These are phyloP conservation scores for Yamadazyma ubonensis DNA, from an alignment of 805 yeast species.

Conservation along the genomic window DNA sequence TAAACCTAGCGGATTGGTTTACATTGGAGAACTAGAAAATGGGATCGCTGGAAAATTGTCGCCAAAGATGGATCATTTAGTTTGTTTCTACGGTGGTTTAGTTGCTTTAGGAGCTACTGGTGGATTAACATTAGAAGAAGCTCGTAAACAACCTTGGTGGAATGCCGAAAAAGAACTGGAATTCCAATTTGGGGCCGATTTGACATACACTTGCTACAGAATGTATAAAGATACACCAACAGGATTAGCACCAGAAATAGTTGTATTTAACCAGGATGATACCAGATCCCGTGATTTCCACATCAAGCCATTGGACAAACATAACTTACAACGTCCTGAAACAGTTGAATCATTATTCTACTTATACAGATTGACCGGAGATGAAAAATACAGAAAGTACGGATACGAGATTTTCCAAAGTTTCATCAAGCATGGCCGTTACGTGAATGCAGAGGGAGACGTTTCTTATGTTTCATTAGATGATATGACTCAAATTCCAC, in stretches of 20 bases:
- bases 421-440: slow-evolving; percentile 59
- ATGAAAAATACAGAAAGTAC: slow-evolving; percentile 80
- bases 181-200: slow-evolving; percentile 65
- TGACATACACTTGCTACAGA: slow-evolving; percentile 77
- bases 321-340: slow-evolving; percentile 90
- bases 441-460: slow-evolving; percentile 42
- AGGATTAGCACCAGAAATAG: slow-evolving; percentile 88
- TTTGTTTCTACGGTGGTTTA: slow-evolving; percentile 87
- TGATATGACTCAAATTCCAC: slow-evolving; percentile 60
- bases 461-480: slow-evolving; percentile 59
- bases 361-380: slow-evolving; percentile 76
- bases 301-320: slow-evolving; percentile 71
- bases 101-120: slow-evolving; percentile 87
- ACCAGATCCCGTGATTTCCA: slow-evolving; percentile 52
- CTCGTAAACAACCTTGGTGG: slow-evolving; percentile 59
- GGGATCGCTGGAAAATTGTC: slow-evolving; percentile 65
- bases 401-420: slow-evolving; percentile 82
- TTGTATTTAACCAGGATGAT: slow-evolving; percentile 65
- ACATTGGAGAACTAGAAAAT: slow-evolving; percentile 70
- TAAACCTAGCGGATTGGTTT: slow-evolving; percentile 60
- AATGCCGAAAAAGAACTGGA: slow-evolving; percentile 56
- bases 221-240: slow-evolving; percentile 74
- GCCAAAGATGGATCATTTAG: slow-evolving; percentile 87
- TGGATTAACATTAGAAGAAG: slow-evolving; percentile 58
- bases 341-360: slow-evolving; percentile 87